Evolutionary conservation across 345 rosid genomes (phyloP), one percentile per base, ranked within the genome.

Genomic region (Populus deltoides): DNA sequence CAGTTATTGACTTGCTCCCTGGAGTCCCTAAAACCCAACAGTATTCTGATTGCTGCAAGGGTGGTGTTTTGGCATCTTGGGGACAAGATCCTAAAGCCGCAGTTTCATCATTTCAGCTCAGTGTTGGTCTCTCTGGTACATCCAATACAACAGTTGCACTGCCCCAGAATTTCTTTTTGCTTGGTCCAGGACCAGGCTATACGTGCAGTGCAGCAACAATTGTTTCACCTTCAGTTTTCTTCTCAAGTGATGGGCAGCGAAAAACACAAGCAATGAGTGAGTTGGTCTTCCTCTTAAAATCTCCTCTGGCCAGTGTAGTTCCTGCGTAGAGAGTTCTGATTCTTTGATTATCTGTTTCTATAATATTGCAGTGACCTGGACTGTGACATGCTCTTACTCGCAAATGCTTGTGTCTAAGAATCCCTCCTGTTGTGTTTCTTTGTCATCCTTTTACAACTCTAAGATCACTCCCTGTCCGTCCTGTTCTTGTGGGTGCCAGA

Each of bases 1-100:
- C 75, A 57, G 87, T 89, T 49, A 87, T 92, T 59, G 97, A 90
- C 81, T 84, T 92, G 82, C 87, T 90, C 29, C 91, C 92, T 0
- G 94, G 93, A 76, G 82, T 79, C 33, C 92, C 97, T 61, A 87
- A 86, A 81, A 90, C 88, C 81, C 92, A 91, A 76, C 97, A 91
- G 77, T 68, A 86, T 75, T 67, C 91, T 18, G 89, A 92, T 31
- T 91, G 97, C 74, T 92, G 95, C 72, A 90, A 88, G 76, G 92
- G 85, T 0, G 92, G 95, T 6, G 87, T 91, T 17, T 6, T 91
- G 20, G 69, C 88, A 8, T 82, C 93, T 7, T 92, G 90, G 93
- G 93, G 90, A 36, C 95, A 92, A 81, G 92, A 88, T 81, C 90
- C 90, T 2, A 4, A 75, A 7, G 75, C 88, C 7, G 76, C 94